Evolutionary conservation across 768 basidiomycete genomes (phyloP), one percentile per base, ranked within the genome.

Genomic region (Termitomyces sp.): DNA sequence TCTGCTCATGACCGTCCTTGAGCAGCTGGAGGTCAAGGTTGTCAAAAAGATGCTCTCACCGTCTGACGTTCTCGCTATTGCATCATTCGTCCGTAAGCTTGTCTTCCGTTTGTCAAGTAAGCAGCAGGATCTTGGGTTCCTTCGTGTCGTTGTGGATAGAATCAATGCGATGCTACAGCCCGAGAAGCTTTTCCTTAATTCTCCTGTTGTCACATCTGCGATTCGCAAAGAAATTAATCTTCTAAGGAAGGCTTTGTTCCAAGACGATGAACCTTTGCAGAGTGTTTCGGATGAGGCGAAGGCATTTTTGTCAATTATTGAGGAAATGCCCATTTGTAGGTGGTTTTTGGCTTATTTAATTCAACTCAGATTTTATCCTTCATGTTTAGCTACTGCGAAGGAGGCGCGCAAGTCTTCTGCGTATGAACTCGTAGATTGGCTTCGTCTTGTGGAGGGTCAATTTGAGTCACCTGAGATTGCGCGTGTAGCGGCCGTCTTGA

Each of bases 1-100:
- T 0, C 75, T 98, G 14, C 68, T 97, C 3, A 83, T 88, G 77
- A 85, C 91, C 0, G 70, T 92, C 15, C 60, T 93, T 5, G 94
- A 97, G 62, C 91, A 95, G 62, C 68, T 90, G 19, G 65, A 72
- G 6, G 87, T 87, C 1, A 92, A 89, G 66, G 64, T 85, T n/a
- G 67, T 68, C n/a, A 78, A 76, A 40, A 74, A 76, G 21, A 68
- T 80, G 19, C 70, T 89, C 19, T 66, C 77, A 0, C 74, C 85
- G 2, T 83, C 85, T 1, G 86, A 88, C 57, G 67, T 79, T 5
- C 73, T 90, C 5, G 82, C 87, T 0, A 64, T 94, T 21, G 70
- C 79, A 6, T 71, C 78, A 0, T 96, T 84, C 62, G 56, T 85
- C 17, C 77, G 90, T n/a, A 79, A 78, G 57, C 71, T 97, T 5